Evolutionary conservation across 2,329 filamentous ascomycete genomes (phyloP).

Genomic region (Fusarium scirpi): DNA sequence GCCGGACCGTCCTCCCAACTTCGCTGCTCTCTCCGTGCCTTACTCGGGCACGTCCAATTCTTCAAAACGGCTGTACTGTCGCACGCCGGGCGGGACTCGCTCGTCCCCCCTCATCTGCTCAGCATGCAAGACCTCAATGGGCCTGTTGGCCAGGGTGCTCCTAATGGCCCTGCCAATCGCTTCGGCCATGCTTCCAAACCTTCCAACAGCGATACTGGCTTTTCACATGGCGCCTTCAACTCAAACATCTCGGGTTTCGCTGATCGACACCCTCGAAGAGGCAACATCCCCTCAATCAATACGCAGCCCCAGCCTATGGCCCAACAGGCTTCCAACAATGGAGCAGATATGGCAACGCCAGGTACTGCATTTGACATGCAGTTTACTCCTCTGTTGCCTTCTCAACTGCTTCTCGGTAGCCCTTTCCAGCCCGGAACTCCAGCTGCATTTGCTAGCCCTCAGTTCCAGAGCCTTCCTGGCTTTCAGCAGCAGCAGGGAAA

Average conservation of each 20-base stretch:
- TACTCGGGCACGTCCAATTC: conserved; percentile 65
- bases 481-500: conserved; percentile 74
- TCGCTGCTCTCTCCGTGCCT: conserved; percentile 43
- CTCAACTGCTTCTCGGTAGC: conserved; percentile 92
- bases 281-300: conserved; percentile 92
- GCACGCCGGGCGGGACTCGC: conserved; percentile 81
- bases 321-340: conserved; percentile 61
- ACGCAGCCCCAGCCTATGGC: conserved; percentile 79
- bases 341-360: conserved; percentile 83
- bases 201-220: conserved; percentile 85
- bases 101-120: conserved; percentile 87
- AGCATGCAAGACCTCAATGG: conserved; percentile 90
- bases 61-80: conserved; percentile 87
- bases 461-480: conserved; percentile 86
- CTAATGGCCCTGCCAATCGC: conserved; percentile 67
- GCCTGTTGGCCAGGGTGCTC: conserved; percentile 60
- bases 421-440: conserved; percentile 97
- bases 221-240: conserved; percentile 91
- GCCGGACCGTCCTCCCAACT: conserved; percentile 22
- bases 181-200: conserved; percentile 84
- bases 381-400: conserved; percentile 95
- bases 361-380: conserved; percentile 97
- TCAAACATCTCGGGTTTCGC: conserved; percentile 88
- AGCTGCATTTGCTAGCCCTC: conserved; percentile 87
- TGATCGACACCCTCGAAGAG: conserved; percentile 85